phyloP scores from a whole-genome alignment of 1,284 basidiomycete species.

The Pseudozyma tsukubaensis region DNA sequence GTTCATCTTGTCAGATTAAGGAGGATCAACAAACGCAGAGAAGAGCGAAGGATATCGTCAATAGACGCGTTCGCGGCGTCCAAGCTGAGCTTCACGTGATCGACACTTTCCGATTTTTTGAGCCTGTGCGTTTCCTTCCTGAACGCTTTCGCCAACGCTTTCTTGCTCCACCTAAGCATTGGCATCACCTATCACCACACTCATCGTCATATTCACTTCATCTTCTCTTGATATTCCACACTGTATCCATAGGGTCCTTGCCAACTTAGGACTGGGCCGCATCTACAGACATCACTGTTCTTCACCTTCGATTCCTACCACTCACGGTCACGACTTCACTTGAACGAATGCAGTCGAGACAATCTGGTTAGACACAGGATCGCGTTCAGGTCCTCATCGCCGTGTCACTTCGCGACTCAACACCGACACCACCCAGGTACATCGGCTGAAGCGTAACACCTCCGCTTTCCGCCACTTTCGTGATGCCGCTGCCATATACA shows the following conservation, averaged over 20 bases:
- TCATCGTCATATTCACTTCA: background rate
- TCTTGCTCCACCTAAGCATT: background rate
- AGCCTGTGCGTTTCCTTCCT: conserved; percentile 11
- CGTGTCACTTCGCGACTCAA: background rate
- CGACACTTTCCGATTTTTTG: conserved; percentile 14
- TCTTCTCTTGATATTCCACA: background rate
- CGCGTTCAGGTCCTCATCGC: too few relatives aligned
- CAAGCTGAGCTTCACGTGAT: conserved; percentile 39
- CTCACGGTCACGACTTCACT: too few relatives aligned
- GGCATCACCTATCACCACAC: background rate
- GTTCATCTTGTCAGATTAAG: background rate
- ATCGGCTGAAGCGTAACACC: background rate
- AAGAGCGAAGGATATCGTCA: too few relatives aligned
- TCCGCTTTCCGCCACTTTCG: background rate
- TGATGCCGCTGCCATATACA: conserved; percentile 49
- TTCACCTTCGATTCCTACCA: too few relatives aligned
- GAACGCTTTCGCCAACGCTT: background rate
- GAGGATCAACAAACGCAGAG: background rate
- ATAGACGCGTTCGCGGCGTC: conserved; percentile 7
- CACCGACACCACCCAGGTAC: background rate
- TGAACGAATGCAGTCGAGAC: background rate
- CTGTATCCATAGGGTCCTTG: too few relatives aligned
- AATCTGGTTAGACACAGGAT: background rate
- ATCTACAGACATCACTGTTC: too few relatives aligned
- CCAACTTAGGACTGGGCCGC: too few relatives aligned